Base-by-base conservation (phyloP, 208 protist species). In the Crithidia sp. region DNA sequence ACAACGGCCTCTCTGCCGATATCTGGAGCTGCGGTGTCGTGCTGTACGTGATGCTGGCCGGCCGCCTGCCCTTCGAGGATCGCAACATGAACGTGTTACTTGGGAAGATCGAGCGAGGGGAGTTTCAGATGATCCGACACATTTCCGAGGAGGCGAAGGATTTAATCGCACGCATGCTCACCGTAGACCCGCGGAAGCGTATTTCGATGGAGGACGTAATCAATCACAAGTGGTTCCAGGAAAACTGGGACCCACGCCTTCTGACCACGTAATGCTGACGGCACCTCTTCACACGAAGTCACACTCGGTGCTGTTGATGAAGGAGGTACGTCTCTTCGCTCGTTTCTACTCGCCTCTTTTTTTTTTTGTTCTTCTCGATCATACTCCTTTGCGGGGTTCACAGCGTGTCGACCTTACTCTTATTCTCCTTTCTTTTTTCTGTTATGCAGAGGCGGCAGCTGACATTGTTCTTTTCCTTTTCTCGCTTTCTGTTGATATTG, bases 21-120 rank as follows among this genome's bases (percentile, higher is more conserved):
- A 97, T 98, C 83, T 99, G 98, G 98, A 92, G 87, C 61, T 97
- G 96, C 58, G 98, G 98, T 49, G 96, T 98, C 6, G 76, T 99
- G 16, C 74, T 98, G n/a, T 99, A 97, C 83, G 97, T 98, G 56
- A 98, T 99, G 94, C 64, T 99, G 13, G 83, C 94, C 2, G 97
- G 96, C 6, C 85, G 89, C 16, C 80, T 98, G 12, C 97, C 97
- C 3, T 99, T 99, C 60, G 98, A 96, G 50, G 89, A 97, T 64
- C 77, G 84, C 2, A 94, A 94, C 70, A 90, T 96, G 77, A 97
- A 94, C 74, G 81, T 84, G 17, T 87, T 99, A 41, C 97, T 98
- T 55, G 79, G 68, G 8, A 98, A 97, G 67, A 99, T 99, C 67
- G 86, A 97, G 64, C 74, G 84, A 14, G 96, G 93, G 10, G 94